These are phyloP conservation scores for Azolla pinnata DNA, from an alignment of 75 land plant species.

Conservation along the genomic window DNA sequence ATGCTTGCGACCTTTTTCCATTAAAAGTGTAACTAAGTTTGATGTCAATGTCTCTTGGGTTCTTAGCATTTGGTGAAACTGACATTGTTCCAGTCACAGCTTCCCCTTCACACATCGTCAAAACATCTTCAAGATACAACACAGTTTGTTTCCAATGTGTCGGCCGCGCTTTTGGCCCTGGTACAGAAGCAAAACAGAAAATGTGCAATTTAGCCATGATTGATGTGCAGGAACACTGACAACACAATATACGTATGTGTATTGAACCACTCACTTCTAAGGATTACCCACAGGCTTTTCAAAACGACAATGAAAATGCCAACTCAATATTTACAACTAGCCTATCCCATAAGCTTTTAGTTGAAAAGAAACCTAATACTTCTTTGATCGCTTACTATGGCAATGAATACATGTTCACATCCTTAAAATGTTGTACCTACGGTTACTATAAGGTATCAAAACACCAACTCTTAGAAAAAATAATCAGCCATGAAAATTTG, in stretches of 20 bases:
- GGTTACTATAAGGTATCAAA: neutral
- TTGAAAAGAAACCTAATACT: too few species aligned
- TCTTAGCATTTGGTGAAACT: slow-evolving; percentile 71
- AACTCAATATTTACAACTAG: too few species aligned
- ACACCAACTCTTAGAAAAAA: too few species aligned
- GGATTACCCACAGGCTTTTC: too few species aligned
- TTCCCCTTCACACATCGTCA: slow-evolving; percentile 91
- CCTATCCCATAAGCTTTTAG: too few species aligned
- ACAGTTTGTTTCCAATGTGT: slow-evolving; percentile 99
- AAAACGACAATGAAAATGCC: too few species aligned
- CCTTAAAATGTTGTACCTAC: neutral
- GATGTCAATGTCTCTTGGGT: slow-evolving; percentile 93
- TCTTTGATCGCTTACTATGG: too few species aligned
- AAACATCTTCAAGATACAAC: slow-evolving; percentile 82
- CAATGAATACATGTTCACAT: too few species aligned
- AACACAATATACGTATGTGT: too few species aligned
- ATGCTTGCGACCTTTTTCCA: slow-evolving; percentile 50
- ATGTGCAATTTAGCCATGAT: slow-evolving; percentile 1
- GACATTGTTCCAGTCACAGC: slow-evolving; percentile 59
- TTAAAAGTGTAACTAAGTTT: slow-evolving; percentile 58
- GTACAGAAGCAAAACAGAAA: slow-evolving; percentile 4
- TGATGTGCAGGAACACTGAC: too few species aligned
- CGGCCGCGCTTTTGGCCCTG: slow-evolving; percentile 81
- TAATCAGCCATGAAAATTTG: too few species aligned
- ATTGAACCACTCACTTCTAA: too few species aligned